A percentile compares a stretch with the other conserved stretches of the same genome.
Conservation (phyloP, 2,329 filamentous ascomycete species). For the Xylariaceae sp. region DNA sequence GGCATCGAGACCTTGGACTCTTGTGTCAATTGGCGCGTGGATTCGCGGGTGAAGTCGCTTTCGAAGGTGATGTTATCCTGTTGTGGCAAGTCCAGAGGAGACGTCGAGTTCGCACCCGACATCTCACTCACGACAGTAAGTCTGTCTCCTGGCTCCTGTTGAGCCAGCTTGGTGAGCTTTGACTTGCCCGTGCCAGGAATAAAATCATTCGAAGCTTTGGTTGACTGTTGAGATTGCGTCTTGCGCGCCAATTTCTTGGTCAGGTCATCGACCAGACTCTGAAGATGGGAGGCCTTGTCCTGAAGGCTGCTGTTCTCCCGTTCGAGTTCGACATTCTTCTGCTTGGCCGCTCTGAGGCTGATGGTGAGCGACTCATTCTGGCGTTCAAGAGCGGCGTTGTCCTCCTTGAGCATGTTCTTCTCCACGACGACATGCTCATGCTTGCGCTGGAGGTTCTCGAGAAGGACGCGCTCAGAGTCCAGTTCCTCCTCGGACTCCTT, state of each 20-base stretch:
- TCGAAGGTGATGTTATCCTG: constrained; percentile 34
- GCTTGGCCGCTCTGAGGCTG: constrained; percentile 37
- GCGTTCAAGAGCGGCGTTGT: constrained; percentile 47
- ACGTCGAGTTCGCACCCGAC: constrained; percentile 28
- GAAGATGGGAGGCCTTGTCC: constrained; percentile 42
- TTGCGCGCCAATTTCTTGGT: constrained; percentile 20
- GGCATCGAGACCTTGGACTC: constrained; percentile 49
- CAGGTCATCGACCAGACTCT: constrained; percentile 41
- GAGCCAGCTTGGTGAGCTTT: constrained; percentile 31
- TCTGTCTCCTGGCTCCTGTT: constrained; percentile 29
- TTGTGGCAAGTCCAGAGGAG: constrained; percentile 27
- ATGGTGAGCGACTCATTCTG: constrained; percentile 51
- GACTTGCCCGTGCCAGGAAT: constrained; percentile 15
- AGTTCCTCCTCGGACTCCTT: constrained; percentile 25
- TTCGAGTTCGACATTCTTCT: constrained; percentile 43
- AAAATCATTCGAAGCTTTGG: constrained; percentile 48
- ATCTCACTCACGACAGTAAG: constrained; percentile 25
- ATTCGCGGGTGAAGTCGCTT: constrained; percentile 30
- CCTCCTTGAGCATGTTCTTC: constrained; percentile 41
- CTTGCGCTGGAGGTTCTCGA: constrained; percentile 35
- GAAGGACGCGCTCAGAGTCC: constrained; percentile 25
- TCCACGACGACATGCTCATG: constrained; percentile 29
- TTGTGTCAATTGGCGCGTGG: constrained; percentile 26
- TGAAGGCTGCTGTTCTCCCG: constrained; percentile 41
- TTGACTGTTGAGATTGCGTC: constrained; percentile 17